Evolutionary conservation across 2,329 filamentous ascomycete species (phyloP), one percentile per base, ranked within the genome.

Genomic region (Cordyceps fumosorosea): DNA sequence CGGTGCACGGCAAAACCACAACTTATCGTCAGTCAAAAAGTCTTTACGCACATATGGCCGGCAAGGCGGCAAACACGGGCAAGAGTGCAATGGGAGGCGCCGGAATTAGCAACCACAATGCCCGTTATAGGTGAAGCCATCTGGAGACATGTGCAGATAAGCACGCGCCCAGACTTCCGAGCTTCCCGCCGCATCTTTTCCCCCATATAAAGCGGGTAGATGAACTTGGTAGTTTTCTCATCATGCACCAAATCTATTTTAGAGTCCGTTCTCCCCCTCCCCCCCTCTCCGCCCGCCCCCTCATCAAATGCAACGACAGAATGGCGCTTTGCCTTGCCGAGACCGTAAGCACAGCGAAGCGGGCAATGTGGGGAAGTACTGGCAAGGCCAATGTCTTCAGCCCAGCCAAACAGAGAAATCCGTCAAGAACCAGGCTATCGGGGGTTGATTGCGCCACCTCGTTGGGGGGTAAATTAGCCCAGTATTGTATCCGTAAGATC

Each of bases 301-400:
- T 60, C 50, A 37, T 40, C 42, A 18, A 54, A 60, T 54, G 57
- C 51, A 22, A 54, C 57, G 37, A 53, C 24, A 44, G 20, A 53
- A 14, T 24, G 57, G 50, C 37, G 22, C 6, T 44, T 44, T 54
- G 45, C 12, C 24, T 45, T 45, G 48, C 56, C 50, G 57, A 37
- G 50, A 47, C 50, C 57, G 57, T 60, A 60, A 60, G 57, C 57
- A 60, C 48, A 60, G 56, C 56, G 37, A 29, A 60, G 48, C 47
- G 12, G 48, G 22, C 48, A 40, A 22, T 47, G 57, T 60, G 57
- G 57, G 53, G 12, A 37, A 14, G 10, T 8, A 12, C 34, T 37
- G 29, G 29, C 29, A 7, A 29, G 29, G 29, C 2, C 16, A 44
- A n/a, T 44, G 40, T 37, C 34, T 37, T 37, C 40, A n/a, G 16